phyloP scores from a whole-genome alignment of 441 rosid genomes.

The Croton laevigatus region DNA sequence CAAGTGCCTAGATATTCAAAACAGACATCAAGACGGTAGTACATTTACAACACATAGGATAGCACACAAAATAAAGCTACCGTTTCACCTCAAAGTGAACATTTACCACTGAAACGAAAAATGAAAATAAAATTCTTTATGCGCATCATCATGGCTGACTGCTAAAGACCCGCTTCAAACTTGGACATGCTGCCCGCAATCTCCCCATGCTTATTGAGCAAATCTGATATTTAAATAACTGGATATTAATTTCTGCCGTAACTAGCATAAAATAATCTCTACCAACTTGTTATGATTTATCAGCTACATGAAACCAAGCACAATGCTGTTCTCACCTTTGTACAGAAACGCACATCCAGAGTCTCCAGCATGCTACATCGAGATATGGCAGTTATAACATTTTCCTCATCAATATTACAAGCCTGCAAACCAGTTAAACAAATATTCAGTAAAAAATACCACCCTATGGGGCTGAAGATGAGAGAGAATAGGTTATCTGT shows the following conservation, averaged over 20 bases:
- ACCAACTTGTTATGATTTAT: not conserved
- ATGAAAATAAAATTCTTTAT: not conserved
- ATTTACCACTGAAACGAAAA: not conserved
- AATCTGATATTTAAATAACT: slow-evolving; percentile 38
- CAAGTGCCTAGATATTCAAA: slow-evolving; percentile 22
- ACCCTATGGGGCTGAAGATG: not conserved
- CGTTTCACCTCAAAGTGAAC: slow-evolving; percentile 9
- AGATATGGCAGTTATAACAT: slow-evolving; percentile 71
- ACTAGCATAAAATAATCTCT: not conserved
- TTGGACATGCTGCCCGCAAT: slow-evolving; percentile 64
- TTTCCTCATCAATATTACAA: slow-evolving; percentile 74
- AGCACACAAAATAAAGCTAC: slow-evolving; percentile 20
- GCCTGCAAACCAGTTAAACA: slow-evolving; percentile 42
- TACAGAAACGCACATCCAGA: slow-evolving; percentile 90
- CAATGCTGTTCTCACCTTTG: slow-evolving; percentile 49
- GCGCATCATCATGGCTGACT: slow-evolving; percentile 37
- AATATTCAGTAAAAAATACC: slow-evolving; percentile 8
- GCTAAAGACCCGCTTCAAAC: slow-evolving; percentile 84
- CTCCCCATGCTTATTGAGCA: slow-evolving; percentile 65
- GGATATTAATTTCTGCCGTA: not conserved
- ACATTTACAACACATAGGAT: slow-evolving; percentile 30
- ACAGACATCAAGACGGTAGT: slow-evolving; percentile 10
- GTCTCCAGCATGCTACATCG: slow-evolving; percentile 83
- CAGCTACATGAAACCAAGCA: not conserved
- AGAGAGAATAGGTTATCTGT: not conserved